These are phyloP conservation scores for Penicillium sumatraense DNA, from an alignment of 2,329 filamentous ascomycete species.

Conservation along the genomic window DNA sequence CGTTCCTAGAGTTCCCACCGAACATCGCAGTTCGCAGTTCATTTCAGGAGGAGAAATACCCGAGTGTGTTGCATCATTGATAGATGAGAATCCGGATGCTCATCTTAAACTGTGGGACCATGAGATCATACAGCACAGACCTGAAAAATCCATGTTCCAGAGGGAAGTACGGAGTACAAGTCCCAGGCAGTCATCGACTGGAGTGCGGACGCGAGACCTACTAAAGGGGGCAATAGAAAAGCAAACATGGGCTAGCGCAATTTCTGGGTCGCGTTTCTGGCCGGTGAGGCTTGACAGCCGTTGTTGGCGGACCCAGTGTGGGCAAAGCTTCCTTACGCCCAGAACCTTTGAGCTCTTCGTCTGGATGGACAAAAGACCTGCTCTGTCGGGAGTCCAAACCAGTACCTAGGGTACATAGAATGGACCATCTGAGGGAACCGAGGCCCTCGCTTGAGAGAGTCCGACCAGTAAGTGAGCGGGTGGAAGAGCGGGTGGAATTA, in stretches of 20 bases:
- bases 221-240: slow-evolving; percentile 5
- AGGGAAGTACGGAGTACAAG: not conserved
- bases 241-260: slow-evolving; percentile 14
- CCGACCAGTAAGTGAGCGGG: not conserved
- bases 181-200: not conserved
- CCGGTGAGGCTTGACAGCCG: slow-evolving; percentile 25
- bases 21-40: slow-evolving; percentile 5
- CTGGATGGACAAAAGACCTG: slow-evolving; percentile 10
- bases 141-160: not conserved
- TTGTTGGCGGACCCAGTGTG: slow-evolving; percentile 17
- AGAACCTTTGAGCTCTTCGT: slow-evolving; percentile 2
- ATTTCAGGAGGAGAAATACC: not conserved
- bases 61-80: slow-evolving; percentile 16
- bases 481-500: not conserved
- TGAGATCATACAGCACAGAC: slow-evolving; percentile 6
- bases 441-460: not conserved
- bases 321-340: slow-evolving; percentile 19
- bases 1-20: slow-evolving; percentile 3
- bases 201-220: not conserved
- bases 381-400: slow-evolving; percentile 15
- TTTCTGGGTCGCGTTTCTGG: slow-evolving; percentile 15
- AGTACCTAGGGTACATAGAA: too few species aligned
- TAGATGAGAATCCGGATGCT: slow-evolving; percentile 1
- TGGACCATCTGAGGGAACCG: not conserved
- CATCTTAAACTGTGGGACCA: slow-evolving; percentile 2